Evolutionary conservation across 2,329 filamentous ascomycete species (phyloP), one percentile per base, ranked within the genome.

Genomic region (Dendrostoma leiphaemia): DNA sequence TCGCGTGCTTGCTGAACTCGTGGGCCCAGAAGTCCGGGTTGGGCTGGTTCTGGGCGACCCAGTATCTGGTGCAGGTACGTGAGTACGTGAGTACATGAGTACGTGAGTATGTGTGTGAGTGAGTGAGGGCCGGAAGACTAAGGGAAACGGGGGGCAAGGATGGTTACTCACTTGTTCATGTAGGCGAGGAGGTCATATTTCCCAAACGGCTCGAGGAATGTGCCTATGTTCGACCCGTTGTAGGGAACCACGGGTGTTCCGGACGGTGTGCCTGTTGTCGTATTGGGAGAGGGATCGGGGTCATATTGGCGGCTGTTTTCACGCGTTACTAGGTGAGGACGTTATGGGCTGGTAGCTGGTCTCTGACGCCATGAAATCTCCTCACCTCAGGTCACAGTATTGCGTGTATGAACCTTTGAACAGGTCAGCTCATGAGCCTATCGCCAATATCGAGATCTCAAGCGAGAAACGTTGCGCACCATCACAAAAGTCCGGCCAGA

Each of bases 1-100:
- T 88, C 3, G 78, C 84, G 68, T 86, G 84, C 73, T 88, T 88
- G 69, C 74, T 78, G 72, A 84, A 87, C 65, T 88, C 84, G 71
- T 87, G 84, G 35, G 69, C 84, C 84, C 84, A 88, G 70, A 89
- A 81, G 31, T 79, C 74, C 48, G 71, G 66, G 69, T 84, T 87
- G 13, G 78, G 74, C 46, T 78, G 75, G 56, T 71, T 71, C 60
- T 82, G 81, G 45, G 76, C 77, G 60, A 86, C 75, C 85, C 85
- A 88, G 76, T 76, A 79, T 19, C 44, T 46, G 5, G n/a, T n/a
- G n/a, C n/a, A n/a, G n/a, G n/a, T 24, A 1, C 8, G 7, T 28
- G 23, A 8, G 26, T 28, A n/a, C n/a, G 35, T 37, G 15, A 48
- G 15, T 10, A 17, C 12, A 23, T 24, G 9, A 21, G n/a, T 24